Percentiles rank a stretch among this genome's conserved stretches.
Conservation (phyloP, 805 yeast genomes). For the Wickerhamiella bombiphila region DNA sequence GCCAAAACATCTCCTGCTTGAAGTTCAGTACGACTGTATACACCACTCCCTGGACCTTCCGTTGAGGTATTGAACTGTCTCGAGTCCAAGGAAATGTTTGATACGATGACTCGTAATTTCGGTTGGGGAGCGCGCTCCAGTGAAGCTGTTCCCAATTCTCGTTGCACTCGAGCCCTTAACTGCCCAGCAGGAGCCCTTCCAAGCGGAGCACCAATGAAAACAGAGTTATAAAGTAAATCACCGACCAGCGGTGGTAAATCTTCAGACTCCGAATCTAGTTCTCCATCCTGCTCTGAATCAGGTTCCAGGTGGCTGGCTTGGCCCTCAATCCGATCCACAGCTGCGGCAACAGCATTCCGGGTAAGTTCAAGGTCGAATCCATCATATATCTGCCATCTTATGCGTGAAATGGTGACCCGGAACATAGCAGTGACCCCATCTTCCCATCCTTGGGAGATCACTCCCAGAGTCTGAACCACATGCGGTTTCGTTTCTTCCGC, state of each 20-base stretch:
- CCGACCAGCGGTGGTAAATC: conserved; percentile 27
- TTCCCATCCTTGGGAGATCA: not conserved
- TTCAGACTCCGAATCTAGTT: conserved; percentile 4
- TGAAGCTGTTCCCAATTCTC: conserved; percentile 26
- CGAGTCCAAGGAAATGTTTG: conserved; percentile 24
- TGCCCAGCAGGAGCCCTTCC: conserved; percentile 22
- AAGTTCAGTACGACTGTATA: not conserved
- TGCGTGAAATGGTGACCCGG: not conserved
- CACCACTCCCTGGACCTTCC: too few relatives aligned
- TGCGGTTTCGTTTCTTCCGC: too few relatives aligned
- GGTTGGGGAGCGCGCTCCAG: conserved; percentile 11
- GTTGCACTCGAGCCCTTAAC: conserved; percentile 41
- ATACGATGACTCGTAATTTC: conserved; percentile 21
- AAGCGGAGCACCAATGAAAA: conserved; percentile 33
- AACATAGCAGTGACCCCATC: not conserved
- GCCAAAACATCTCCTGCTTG: conserved; percentile 36
- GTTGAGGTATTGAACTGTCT: not conserved
- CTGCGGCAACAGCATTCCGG: conserved; percentile 46
- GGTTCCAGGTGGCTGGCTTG: not conserved
- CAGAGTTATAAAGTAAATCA: conserved; percentile 63
- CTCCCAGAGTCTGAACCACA: too few relatives aligned
- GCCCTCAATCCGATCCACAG: conserved; percentile 46
- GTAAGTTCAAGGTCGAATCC: conserved; percentile 90
- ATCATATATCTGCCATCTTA: conserved; percentile 43
- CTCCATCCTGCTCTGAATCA: conserved; percentile 15